Evolutionary conservation across 768 basidiomycete genomes (phyloP), one percentile per base, ranked within the genome.

Genomic region (Auriculariales sp.): DNA sequence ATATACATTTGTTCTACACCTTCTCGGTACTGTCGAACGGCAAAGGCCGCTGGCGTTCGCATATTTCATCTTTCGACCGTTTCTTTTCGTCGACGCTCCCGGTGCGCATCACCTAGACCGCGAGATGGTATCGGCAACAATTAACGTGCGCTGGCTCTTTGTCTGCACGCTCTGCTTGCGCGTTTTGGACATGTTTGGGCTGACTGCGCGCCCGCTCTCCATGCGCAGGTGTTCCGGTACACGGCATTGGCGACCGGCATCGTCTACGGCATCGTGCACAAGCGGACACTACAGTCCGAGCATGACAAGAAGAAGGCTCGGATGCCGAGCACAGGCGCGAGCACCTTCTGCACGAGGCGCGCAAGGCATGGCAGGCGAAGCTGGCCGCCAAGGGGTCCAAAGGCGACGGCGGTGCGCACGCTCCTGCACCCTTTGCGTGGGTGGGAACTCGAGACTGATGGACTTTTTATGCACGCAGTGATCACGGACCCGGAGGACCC

Each of bases 401-500:
- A 58, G 69, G 63, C 57, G 46, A 68, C 65, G 67, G 67, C 51
- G 72, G 71, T 61, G 65, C 19, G 24, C n/a, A 19, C 44, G 25
- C 17, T 14, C 17, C n/a, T 24, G 12, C 42, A 19, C 27, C 15
- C 3, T 3, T 44, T 35, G 25, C 39, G 17, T 36, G 15, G n/a
- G n/a, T 25, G 12, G 15, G 34, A 25, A 19, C 42, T 30, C 11
- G 10, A 27, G 39, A 17, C 24, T 24, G 47, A 22, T 35, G 47
- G 50, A 30, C 46, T 48, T 28, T 28, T 28, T 24, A 15, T 31
- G 12, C 31, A 44, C 46, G 7, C 66, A 93, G 92, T 94, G 56
- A 71, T 95, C 56, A 84, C 90, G 55, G 80, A 99, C 72, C 88
- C 92, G 34, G 94, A 97, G 58, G 82, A 97, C 67, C 90, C 94